These are phyloP conservation scores for Colletotrichum camelliae DNA, from an alignment of 2,329 filamentous ascomycete species.

Conservation along the genomic window DNA sequence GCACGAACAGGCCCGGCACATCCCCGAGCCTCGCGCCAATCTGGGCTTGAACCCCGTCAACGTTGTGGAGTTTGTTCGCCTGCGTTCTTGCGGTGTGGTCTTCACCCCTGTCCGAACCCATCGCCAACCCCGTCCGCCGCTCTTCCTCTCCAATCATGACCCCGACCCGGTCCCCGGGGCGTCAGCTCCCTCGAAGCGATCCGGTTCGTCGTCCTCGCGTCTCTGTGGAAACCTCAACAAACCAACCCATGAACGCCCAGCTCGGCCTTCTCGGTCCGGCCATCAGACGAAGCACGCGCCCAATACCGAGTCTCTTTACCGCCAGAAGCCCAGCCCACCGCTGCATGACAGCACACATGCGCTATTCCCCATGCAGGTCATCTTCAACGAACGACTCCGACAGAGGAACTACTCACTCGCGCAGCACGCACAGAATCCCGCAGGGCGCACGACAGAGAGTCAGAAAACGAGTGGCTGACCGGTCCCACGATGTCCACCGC, in stretches of 20 bases:
- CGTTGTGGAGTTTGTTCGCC: not conserved
- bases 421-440: not conserved
- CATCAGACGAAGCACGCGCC: conserved; percentile 4
- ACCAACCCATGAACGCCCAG: not conserved
- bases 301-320: not conserved
- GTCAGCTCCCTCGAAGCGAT: not conserved
- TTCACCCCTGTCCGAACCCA: not conserved
- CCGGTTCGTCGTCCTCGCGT: conserved; percentile 2
- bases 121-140: not conserved
- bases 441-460: not conserved
- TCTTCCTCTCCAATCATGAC: not conserved
- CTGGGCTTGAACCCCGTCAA: not conserved
- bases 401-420: not conserved
- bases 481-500: conserved; percentile 3
- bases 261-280: not conserved
- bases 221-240: conserved; percentile 4
- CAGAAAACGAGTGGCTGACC: conserved; percentile 7
- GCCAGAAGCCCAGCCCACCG: conserved; percentile 5
- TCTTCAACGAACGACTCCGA: conserved; percentile 4
- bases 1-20: not conserved
- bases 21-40: not conserved
- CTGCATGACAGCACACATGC: not conserved
- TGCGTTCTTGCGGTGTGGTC: conserved; percentile 17
- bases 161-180: not conserved
- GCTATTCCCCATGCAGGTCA: not conserved